Evolutionary conservation across 331 rosid genomes (phyloP).

Genomic region (Prunus yedoensis): DNA sequence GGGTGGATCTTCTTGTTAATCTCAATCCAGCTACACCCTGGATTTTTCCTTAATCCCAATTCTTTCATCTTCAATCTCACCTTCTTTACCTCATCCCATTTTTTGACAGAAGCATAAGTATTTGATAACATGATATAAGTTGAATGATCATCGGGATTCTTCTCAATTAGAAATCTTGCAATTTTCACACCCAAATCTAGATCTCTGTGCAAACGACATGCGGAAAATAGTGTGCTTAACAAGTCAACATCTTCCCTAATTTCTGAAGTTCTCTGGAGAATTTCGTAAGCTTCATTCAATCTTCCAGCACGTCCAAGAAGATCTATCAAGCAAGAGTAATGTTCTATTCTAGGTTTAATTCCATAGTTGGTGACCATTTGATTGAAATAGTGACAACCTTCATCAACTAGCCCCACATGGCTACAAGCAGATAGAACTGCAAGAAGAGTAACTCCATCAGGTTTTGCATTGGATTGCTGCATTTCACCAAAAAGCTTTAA

Average conservation of each 20-base stretch:
- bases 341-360: constrained; percentile 62
- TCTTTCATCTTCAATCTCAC: constrained; percentile 71
- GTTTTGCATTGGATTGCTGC: constrained; percentile 47
- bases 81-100: constrained; percentile 64
- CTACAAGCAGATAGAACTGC: constrained; percentile 75
- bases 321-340: constrained; percentile 74
- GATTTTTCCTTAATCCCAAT: constrained; percentile 67
- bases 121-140: constrained; percentile 58
- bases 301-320: constrained; percentile 89
- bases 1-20: constrained; percentile 54
- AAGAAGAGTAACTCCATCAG: constrained; percentile 68
- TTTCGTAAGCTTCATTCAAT: constrained; percentile 62
- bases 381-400: constrained; percentile 56
- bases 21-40: constrained; percentile 90
- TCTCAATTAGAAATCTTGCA: constrained; percentile 50
- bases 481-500: constrained; percentile 59
- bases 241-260: constrained; percentile 49
- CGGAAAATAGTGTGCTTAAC: constrained; percentile 67
- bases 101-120: constrained; percentile 59
- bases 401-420: constrained; percentile 70
- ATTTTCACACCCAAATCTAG: constrained; percentile 58
- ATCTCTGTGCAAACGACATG: constrained; percentile 57
- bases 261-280: constrained; percentile 54
- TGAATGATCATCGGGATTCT: constrained; percentile 73
- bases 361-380: constrained; percentile 53